Conservation (phyloP, 1,139 yeast genomes). For the Nematodospora anomalae region DNA sequence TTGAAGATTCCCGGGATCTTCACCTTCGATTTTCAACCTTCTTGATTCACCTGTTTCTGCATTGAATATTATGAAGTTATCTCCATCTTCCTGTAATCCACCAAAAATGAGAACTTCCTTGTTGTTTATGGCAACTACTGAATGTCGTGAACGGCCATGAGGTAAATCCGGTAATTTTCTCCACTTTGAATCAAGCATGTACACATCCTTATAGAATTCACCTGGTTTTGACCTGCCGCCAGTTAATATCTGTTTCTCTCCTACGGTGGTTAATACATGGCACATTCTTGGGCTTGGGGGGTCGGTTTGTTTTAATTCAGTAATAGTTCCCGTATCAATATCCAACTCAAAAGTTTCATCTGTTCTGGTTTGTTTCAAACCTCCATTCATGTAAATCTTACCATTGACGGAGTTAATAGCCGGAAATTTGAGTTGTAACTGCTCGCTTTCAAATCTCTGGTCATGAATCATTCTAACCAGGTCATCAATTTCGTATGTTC, state of each 20-base stretch:
- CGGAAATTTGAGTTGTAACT: conserved; percentile 46
- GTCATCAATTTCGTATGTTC: conserved; percentile 9
- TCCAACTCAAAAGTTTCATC: conserved; percentile 19
- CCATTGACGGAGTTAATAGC: conserved; percentile 33
- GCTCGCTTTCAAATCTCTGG: conserved; percentile 14
- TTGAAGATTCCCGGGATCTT: conserved; percentile 17
- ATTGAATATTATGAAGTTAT: conserved; percentile 23
- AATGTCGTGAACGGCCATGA: conserved; percentile 54
- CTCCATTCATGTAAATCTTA: conserved; percentile 50
- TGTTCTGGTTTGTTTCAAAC: conserved; percentile 49
- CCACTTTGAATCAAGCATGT: conserved; percentile 34
- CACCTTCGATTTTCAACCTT: conserved; percentile 20
- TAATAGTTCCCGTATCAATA: conserved; percentile 11
- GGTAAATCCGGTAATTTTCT: conserved; percentile 35
- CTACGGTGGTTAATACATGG: conserved; percentile 49
- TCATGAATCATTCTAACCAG: conserved; percentile 12
- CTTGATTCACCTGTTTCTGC: conserved; percentile 15
- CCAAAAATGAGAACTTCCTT: conserved; percentile 53
- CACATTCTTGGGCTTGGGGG: conserved; percentile 56
- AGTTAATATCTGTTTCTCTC: conserved; percentile 36
- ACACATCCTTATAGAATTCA: conserved; percentile 34
- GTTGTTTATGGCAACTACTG: conserved; percentile 34
- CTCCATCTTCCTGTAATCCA: conserved; percentile 13
- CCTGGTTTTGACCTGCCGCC: conserved; percentile 76
- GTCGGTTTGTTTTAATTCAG: conserved; percentile 2